phyloP scores from a whole-genome alignment of 2,329 filamentous ascomycete genomes.

The Aspergillus caelatus region DNA sequence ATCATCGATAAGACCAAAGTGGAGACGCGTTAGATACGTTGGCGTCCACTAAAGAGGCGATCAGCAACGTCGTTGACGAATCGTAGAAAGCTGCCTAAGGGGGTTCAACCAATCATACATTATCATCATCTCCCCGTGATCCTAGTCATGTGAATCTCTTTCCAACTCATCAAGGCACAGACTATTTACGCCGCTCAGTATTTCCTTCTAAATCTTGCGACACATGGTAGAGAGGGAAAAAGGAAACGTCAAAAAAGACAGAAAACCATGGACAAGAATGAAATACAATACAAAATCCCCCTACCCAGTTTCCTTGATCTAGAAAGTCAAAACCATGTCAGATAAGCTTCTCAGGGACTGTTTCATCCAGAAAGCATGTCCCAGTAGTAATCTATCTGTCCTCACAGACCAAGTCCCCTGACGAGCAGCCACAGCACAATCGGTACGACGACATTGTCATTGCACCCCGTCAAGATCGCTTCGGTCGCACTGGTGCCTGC shows the following conservation, averaged over 20 bases:
- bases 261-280: not conserved
- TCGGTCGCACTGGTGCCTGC: conserved; percentile 86
- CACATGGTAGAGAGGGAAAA: not conserved
- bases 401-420: conserved; percentile 63
- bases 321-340: not conserved
- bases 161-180: not conserved
- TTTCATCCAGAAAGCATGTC: conserved; percentile 1
- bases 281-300: not conserved
- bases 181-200: not conserved
- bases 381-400: not conserved
- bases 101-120: not conserved
- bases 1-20: conserved; percentile 7
- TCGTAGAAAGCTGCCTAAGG: conserved; percentile 1
- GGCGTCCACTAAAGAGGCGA: conserved; percentile 9
- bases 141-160: not conserved
- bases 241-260: not conserved
- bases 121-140: too few species aligned
- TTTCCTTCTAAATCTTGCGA: not conserved
- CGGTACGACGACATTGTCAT: conserved; percentile 97
- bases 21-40: conserved; percentile 6
- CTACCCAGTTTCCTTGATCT: not conserved
- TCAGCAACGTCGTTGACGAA: conserved; percentile 7
- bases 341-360: not conserved
- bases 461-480: conserved; percentile 91
- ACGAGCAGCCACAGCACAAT: conserved; percentile 91